These are phyloP conservation scores for Phytophthora citricola DNA, from an alignment of 352 stramenopile species.

Conservation along the genomic window DNA sequence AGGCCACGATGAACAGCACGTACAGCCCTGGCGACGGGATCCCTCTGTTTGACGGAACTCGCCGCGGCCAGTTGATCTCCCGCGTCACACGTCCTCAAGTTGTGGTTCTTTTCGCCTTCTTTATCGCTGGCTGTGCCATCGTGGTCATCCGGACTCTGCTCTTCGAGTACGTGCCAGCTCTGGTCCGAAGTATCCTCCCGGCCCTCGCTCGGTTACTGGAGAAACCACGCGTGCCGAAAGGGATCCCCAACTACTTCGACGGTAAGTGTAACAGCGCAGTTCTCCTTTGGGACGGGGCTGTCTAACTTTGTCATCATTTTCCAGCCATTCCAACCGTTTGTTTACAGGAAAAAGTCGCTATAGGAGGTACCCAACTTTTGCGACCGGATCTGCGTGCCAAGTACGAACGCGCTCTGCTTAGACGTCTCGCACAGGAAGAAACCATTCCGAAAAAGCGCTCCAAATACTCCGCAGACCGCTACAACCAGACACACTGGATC, in stretches of 20 bases:
- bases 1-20: slow-evolving; percentile 17
- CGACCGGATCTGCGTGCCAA: slow-evolving; percentile 48
- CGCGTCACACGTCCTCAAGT: slow-evolving; percentile 76
- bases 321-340: slow-evolving; percentile 66
- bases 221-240: slow-evolving; percentile 61
- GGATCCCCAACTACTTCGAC: slow-evolving; percentile 88
- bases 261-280: slow-evolving; percentile 27
- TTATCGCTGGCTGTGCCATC: slow-evolving; percentile 53
- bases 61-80: slow-evolving; percentile 56
- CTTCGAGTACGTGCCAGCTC: slow-evolving; percentile 72
- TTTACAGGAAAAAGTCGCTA: slow-evolving; percentile 55
- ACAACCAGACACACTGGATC: slow-evolving; percentile 67
- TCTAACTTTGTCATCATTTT: slow-evolving; percentile 4
- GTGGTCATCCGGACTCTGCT: slow-evolving; percentile 67
- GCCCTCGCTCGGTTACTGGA: slow-evolving; percentile 61
- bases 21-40: slow-evolving; percentile 57
- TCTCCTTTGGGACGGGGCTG: too few relatives aligned
- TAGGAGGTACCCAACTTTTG: slow-evolving; percentile 35
- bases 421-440: slow-evolving; percentile 28
- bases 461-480: slow-evolving; percentile 54
- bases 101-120: slow-evolving; percentile 80
- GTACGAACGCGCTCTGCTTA: slow-evolving; percentile 53
- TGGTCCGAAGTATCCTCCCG: slow-evolving; percentile 65
- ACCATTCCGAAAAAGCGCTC: slow-evolving; percentile 7
- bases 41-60: slow-evolving; percentile 52